Evolutionary conservation across 2,329 filamentous ascomycete genomes (phyloP), one percentile per base, ranked within the genome.

Genomic region (Xylaria arbuscula): DNA sequence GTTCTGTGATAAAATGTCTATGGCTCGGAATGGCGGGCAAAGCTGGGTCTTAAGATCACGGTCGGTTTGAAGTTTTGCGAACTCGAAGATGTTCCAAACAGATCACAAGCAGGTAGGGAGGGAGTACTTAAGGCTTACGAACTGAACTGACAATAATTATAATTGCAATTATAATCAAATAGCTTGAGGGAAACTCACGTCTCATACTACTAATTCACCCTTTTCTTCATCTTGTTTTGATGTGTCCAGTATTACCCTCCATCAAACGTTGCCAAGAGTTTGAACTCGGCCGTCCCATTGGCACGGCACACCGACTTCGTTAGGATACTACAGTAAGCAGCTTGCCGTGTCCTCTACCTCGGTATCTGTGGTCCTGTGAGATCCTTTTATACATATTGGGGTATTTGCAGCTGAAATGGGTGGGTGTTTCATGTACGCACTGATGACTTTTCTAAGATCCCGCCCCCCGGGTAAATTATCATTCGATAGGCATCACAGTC

Each of bases 391-490:
- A 28, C 10, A 11, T 28, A 38, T 50, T 40, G 11, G 45, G 32
- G 15, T 32, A 17, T 28, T 50, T 60, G 45, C 42, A 60, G 34
- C 32, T 60, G 13, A 22, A 2, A n/a, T 24, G 11, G 34, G 28
- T 15, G 57, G 57, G 57, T 34, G 28, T 50, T 28, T 38, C 3
- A 58, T 50, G 59, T 34, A 67, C 65, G 65, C 60, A 59, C 22
- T 64, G 64, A 67, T 58, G 28, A 9, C 19, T 32, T 28, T 19
- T 58, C 40, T 40, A 22, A 5, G 45, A 22, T 54, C 58, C 53
- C 59, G 19, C 24, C 59, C 36, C 36, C n/a, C 15, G 59, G 64
- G 45, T 63, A 63, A 67, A 67, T 62, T 22, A 32, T 57, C 19
- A 67, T 63, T 62, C 11, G 54, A 59, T 8, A 32, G 45, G 53